Evolutionary conservation across 768 basidiomycete genomes (phyloP).

Genomic region (Ramaria rubella): DNA sequence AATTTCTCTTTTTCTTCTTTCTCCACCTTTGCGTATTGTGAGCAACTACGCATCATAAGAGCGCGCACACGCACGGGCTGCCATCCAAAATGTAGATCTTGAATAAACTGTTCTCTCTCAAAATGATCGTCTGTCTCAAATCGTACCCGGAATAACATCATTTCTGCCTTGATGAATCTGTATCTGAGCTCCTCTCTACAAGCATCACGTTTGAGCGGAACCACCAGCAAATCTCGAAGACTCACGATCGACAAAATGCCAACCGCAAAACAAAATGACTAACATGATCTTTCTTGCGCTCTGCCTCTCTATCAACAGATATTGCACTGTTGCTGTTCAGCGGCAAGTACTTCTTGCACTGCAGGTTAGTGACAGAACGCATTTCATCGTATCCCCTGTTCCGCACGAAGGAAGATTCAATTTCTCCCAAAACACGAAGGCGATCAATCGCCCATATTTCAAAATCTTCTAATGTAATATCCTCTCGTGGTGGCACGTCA

Average conservation of each 20-base stretch:
- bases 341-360: conserved; percentile 72
- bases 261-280: conserved; percentile 91
- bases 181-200: conserved; percentile 81
- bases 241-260: conserved; percentile 95
- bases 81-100: conserved; percentile 60
- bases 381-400: conserved; percentile 79
- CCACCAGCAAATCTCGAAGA: conserved; percentile 17
- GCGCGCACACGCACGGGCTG: conserved; percentile 37
- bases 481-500: conserved; percentile 73
- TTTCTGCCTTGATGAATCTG: conserved; percentile 86
- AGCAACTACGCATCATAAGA: neutral
- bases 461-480: conserved; percentile 93
- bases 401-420: conserved; percentile 81
- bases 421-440: conserved; percentile 81
- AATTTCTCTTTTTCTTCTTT: conserved; percentile 48
- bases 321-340: conserved; percentile 52
- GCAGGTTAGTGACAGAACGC: conserved; percentile 49
- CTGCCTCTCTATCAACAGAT: conserved; percentile 42
- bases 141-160: conserved; percentile 73
- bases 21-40: conserved; percentile 40
- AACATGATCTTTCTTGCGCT: conserved; percentile 79
- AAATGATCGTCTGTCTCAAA: conserved; percentile 56
- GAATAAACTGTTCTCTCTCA: conserved; percentile 64
- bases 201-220: neutral
- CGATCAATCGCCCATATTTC: conserved; percentile 86